Evolutionary conservation across 805 yeast genomes (phyloP), one percentile per base, ranked within the genome.

Genomic region (Myxozyma melibiosi): DNA sequence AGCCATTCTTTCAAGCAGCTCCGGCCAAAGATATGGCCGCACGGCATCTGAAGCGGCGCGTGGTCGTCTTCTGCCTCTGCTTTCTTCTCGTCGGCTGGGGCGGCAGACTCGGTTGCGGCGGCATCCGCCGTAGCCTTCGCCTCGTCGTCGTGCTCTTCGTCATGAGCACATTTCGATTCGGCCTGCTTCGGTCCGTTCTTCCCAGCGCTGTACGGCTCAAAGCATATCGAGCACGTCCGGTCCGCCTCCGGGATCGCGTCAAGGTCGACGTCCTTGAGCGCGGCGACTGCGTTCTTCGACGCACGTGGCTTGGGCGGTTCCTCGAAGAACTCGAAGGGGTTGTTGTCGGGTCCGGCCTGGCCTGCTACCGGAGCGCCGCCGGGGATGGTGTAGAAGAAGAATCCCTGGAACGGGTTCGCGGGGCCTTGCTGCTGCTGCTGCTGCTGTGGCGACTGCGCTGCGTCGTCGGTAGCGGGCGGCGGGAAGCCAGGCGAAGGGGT

Each of bases 1-100:
- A 92, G 80, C 99, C 99, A 92, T 65, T 86, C 88, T 56, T 77
- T 80, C 24, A 90, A 75, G 74, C 99, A 92, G n/a, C 82, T 80
- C 60, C 84, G 79, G 5, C 99, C 98, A 75, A 94, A 92, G 0
- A 84, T 68, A 68, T 92, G 99, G 7, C 83, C 83, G 71, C 99
- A 92, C 0, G 96, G 94, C 80, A 92, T 76, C 56, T 79, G 74
- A 1, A 87, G 77, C 0, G 97, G 86, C 3, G 78, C 70, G 69
- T 94, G 97, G 5, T 69, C 66, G 4, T 55, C 53, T n/a, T 60
- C 65, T 8, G 59, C 68, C 16, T 39, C 8, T 53, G 63, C 42
- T 50, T 4, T 25, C 7, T 30, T 24, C 25, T 35, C 22, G 7
- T 18, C 30, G n/a, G 8, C 16, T 13, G 14, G 35, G 4, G 35